Percentiles rank a stretch among this genome's conserved stretches.
These are phyloP conservation scores for Rhodomyrtus tomentosa DNA, from an alignment of 345 rosid genomes.

Conservation along the genomic window DNA sequence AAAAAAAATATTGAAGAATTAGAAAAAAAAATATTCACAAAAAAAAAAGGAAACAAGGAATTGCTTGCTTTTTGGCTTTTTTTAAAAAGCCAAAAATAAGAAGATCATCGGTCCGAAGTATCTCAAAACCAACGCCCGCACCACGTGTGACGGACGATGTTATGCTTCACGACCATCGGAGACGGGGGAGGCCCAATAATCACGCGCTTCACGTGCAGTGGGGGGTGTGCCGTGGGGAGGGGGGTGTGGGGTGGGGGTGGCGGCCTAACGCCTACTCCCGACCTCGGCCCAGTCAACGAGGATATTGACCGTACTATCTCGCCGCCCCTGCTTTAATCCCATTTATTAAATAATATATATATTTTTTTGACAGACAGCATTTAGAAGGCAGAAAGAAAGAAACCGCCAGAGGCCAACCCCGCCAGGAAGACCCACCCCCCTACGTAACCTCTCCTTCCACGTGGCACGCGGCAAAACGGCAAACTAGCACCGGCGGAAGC, in stretches of 20 bases:
- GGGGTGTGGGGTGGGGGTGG: neutral
- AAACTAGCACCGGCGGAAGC: neutral
- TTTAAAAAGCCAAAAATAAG: no score
- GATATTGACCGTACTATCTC: neutral
- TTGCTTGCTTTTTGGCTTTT: no score
- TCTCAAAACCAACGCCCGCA: neutral
- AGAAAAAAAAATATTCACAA: no score
- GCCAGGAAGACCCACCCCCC: neutral
- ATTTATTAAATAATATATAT: neutral
- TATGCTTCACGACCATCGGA: neutral
- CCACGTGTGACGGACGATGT: neutral
- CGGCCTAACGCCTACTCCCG: neutral
- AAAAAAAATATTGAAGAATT: no score
- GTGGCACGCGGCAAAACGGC: constrained; percentile 4
- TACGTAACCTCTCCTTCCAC: neutral
- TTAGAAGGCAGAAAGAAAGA: neutral
- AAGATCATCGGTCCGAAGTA: no score
- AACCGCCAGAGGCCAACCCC: neutral
- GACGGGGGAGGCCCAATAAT: neutral
- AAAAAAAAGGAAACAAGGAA: no score
- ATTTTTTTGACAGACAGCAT: neutral
- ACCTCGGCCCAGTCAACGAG: neutral
- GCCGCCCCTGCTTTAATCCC: neutral
- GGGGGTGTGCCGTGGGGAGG: neutral
- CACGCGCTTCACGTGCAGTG: neutral